Evolutionary conservation across 2,329 filamentous ascomycete genomes (phyloP), one percentile per base, ranked within the genome.

Genomic region (Penicillium sp.): DNA sequence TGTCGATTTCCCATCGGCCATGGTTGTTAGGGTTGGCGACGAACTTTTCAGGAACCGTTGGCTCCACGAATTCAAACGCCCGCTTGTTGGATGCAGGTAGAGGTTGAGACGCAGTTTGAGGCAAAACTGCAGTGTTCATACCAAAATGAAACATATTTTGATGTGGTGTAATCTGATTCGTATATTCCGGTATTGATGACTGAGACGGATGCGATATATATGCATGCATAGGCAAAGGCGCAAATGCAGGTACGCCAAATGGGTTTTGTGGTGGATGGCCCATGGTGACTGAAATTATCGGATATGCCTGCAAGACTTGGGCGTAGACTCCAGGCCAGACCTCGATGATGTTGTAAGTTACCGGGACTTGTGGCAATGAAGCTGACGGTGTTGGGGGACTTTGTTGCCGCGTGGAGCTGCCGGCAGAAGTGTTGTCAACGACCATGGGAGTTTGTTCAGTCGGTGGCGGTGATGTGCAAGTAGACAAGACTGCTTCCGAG

Each of bases 11-110:
- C 52, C 62, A 67, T 24, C 63, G 55, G 9, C 48, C 57, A 41
- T 66, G 63, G 35, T 62, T 64, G 30, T 60, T 53, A 5, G 63
- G 61, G 31, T 66, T 65, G 33, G 57, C 51, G 14, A 60, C 53
- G 36, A 67, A 65, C 11, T 48, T 22, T 9, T 22, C 9, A 10
- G 65, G 60, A 4, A 56, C 47, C 7, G 45, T 44, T 14, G 51
- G 48, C 3, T 61, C 46, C 41, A 50, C 33, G 24, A 61, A 64
- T 11, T 50, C 38, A 20, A 58, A 56, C 1, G 24, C 28, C 27
- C 52, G 31, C 36, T 54, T 61, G 13, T n/a, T 44, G 2, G 53
- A 18, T 11, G 41, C 30, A 4, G 46, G 27, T 24, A 18, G 5
- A 4, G 22, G 41, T 14, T 9, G 46, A 36, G 22, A 22, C 16